Evolutionary conservation across 208 protist genomes (phyloP).

Genomic region (Trypanosoma theileri): DNA sequence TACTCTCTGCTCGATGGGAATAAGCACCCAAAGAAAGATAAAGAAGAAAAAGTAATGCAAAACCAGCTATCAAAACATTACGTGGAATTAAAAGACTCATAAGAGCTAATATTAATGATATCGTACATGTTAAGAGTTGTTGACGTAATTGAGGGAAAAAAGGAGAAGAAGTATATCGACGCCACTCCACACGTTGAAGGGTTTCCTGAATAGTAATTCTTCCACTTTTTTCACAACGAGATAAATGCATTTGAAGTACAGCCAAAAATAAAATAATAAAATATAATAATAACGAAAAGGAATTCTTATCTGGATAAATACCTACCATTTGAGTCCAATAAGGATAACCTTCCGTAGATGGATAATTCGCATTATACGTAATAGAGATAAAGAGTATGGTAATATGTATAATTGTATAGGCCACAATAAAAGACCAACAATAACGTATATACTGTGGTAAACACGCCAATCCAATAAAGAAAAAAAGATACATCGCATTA

Average conservation of each 20-base stretch:
- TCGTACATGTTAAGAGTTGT: constrained; percentile 3
- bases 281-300: constrained; percentile 12
- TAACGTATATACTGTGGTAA: constrained; percentile 18
- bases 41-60: constrained; percentile 27
- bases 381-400: constrained; percentile 6
- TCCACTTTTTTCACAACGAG: not conserved
- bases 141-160: constrained; percentile 18
- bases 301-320: constrained; percentile 8
- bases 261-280: constrained; percentile 15
- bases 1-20: constrained; percentile 11
- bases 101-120: constrained; percentile 7
- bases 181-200: constrained; percentile 17
- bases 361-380: constrained; percentile 2
- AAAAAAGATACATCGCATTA: constrained; percentile 35
- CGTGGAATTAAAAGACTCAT: constrained; percentile 18
- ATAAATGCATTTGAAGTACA: constrained; percentile 12
- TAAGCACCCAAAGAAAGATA: constrained; percentile 19
- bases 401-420: constrained; percentile 19
- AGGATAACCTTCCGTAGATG: too few species aligned
- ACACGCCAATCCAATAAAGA: constrained; percentile 41
- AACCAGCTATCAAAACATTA: constrained; percentile 22
- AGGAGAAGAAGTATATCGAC: constrained; percentile 1
- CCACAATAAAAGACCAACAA: constrained; percentile 17
- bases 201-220: constrained; percentile 14
- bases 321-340: constrained; percentile 7